Evolutionary conservation across 1,284 basidiomycete species (phyloP), one percentile per base, ranked within the genome.

Genomic region (Papiliotrema laurentii): DNA sequence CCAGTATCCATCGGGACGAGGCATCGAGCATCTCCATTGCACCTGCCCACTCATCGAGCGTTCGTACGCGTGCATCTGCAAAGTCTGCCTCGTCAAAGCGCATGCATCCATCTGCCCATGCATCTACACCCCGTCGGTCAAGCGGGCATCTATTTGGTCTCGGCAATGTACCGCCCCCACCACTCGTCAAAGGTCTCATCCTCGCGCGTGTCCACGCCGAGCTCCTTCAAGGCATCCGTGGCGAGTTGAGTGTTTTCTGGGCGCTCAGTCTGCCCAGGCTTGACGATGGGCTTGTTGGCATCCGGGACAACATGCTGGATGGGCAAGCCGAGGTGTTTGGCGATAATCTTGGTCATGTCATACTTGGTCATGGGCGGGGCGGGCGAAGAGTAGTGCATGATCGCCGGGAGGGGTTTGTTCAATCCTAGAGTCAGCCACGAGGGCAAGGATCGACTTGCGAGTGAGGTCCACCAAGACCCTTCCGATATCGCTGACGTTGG

Each of bases 401-500:
- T 75, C 0, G 67, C 46, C 9, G 72, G 71, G 4, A 74, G 59
- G 25, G 64, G 42, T 44, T 54, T 50, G 28, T 45, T 45, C 35
- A 67, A 51, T 68, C 60, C 68, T 47, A 4, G 34, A 13, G n/a
- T 30, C 18, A 27, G 5, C 11, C 4, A 16, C 18, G 22, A 48
- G 4, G 11, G 43, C 18, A 13, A 14, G 5, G 22, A 42, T 35
- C n/a, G 5, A 60, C 63, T 49, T 53, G 65, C 68, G 67, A 22
- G 62, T 45, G 28, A 78, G 63, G 45, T 74, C 70, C 48, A 71
- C 64, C 28, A 78, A 59, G 4, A 74, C 71, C 5, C 66, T 60
- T 6, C 74, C 75, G 27, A 79, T 72, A 51, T 79, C 77, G 19
- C 58, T 60, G 7, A 78, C 77, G 50, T 72, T 74, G 13, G 78